phyloP scores from a whole-genome alignment of 176 grass and related monocot genomes.

The Zea mays region DNA sequence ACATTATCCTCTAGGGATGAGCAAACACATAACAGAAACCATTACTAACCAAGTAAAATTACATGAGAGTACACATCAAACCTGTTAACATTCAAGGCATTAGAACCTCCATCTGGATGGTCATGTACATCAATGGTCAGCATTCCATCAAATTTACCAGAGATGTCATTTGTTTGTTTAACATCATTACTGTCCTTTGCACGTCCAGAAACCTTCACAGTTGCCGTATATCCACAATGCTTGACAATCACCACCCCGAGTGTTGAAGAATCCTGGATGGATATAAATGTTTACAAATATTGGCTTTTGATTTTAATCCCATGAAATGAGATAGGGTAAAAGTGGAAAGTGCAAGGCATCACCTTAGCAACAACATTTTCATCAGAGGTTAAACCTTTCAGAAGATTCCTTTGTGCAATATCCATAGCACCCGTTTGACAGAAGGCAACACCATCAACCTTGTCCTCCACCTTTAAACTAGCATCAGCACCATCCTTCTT shows the following conservation, averaged over 20 bases:
- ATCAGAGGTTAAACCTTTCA: constrained; percentile 94
- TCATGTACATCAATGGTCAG: constrained; percentile 62
- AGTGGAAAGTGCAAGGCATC: constrained; percentile 25
- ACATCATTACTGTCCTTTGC: constrained; percentile 37
- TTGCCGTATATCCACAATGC: constrained; percentile 90
- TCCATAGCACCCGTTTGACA: constrained; percentile 50
- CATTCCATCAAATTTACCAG: constrained; percentile 60
- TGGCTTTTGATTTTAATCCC: constrained; percentile 18
- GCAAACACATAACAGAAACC: neutral
- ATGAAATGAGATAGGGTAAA: neutral
- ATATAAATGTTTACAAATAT: constrained; percentile 30
- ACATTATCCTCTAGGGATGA: constrained; percentile 8
- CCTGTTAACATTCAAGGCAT: constrained; percentile 96
- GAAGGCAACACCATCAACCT: constrained; percentile 66
- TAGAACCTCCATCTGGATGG: constrained; percentile 82
- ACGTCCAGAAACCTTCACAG: constrained; percentile 63
- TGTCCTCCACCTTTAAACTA: constrained; percentile 67
- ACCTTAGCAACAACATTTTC: constrained; percentile 80
- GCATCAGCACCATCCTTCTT: constrained; percentile 68
- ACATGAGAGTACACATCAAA: constrained; percentile 41
- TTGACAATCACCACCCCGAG: constrained; percentile 92
- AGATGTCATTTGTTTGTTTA: constrained; percentile 44
- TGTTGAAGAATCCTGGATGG: constrained; percentile 61
- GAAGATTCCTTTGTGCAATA: constrained; percentile 78
- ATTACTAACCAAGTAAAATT: constrained; percentile 22